Evolutionary conservation across 139 green algal species (phyloP), one percentile per base, ranked within the genome.

Genomic region (Yamagishiella unicocca): DNA sequence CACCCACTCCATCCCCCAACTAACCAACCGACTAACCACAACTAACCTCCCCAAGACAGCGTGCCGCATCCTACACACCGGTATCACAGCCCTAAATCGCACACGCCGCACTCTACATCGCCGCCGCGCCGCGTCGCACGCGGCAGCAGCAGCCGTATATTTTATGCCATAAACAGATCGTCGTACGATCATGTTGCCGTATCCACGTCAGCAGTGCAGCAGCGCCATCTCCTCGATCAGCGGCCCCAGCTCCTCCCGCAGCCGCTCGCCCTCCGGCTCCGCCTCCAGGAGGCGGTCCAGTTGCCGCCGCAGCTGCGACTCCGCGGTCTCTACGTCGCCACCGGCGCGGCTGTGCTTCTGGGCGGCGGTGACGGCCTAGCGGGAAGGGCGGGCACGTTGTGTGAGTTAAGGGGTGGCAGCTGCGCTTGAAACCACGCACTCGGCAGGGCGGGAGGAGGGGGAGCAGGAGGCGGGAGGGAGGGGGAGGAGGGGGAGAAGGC

Each of bases 141-240:
- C n/a, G n/a, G n/a, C n/a, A n/a, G n/a, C n/a, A n/a, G n/a, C n/a
- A n/a, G n/a, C n/a, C n/a, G n/a, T n/a, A n/a, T n/a, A n/a, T n/a
- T n/a, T n/a, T n/a, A n/a, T n/a, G n/a, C n/a, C n/a, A n/a, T n/a
- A n/a, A n/a, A n/a, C n/a, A n/a, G n/a, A n/a, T n/a, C n/a, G n/a
- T n/a, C n/a, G n/a, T n/a, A n/a, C n/a, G n/a, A n/a, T n/a, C n/a
- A n/a, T n/a, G n/a, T n/a, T n/a, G n/a, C n/a, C n/a, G n/a, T n/a
- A n/a, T 58, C 50, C 50, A 25, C 50, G 17, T 74, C 77, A 73
- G 55, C 58, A 73, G 79, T 87, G 64, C 46, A 87, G 64, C 64
- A 87, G 66, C 64, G 81, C 81, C 43, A 87, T 37, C 67, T 87
- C 81, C 64, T 87, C 81, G 5, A 87, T 46, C 22, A 87, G 64